Evolutionary conservation across 140 eudicot species (phyloP).

Genomic region (Oenanthe javanica): DNA sequence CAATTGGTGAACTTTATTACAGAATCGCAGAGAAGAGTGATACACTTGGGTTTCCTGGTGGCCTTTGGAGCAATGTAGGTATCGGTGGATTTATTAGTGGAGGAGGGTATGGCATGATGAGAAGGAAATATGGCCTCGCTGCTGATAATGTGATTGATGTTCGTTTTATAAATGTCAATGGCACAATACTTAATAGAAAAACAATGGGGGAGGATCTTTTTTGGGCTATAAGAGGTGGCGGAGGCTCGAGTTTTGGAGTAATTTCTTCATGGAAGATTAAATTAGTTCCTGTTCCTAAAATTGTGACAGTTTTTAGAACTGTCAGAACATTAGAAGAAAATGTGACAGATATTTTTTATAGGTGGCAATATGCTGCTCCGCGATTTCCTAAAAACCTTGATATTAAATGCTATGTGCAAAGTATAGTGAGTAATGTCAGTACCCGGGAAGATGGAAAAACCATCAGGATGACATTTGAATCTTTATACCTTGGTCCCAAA

Average conservation of each 20-base stretch:
- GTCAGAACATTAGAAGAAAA: background rate
- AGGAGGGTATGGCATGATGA: slow-evolving; percentile 4
- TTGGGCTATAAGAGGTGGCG: background rate
- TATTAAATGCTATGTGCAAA: background rate
- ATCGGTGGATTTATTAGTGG: background rate
- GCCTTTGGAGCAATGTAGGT: slow-evolving; percentile 2
- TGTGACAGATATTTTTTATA: background rate
- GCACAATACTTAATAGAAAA: background rate
- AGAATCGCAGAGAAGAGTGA: background rate
- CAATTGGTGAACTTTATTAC: background rate
- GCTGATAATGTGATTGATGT: slow-evolving; percentile 4
- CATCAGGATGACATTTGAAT: background rate
- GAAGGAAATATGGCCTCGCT: background rate
- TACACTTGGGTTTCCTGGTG: background rate
- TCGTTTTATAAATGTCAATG: background rate
- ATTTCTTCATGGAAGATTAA: background rate
- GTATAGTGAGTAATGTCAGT: background rate
- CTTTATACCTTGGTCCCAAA: background rate
- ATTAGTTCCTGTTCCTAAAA: background rate
- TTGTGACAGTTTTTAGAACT: background rate
- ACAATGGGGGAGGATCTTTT: slow-evolving; percentile 5
- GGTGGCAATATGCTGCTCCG: background rate
- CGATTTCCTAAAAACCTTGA: background rate
- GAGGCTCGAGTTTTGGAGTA: slow-evolving; percentile 4
- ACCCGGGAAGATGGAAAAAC: background rate